Conservation (phyloP, 805 yeast genomes). For the Nakazawaea ishiwadae region DNA sequence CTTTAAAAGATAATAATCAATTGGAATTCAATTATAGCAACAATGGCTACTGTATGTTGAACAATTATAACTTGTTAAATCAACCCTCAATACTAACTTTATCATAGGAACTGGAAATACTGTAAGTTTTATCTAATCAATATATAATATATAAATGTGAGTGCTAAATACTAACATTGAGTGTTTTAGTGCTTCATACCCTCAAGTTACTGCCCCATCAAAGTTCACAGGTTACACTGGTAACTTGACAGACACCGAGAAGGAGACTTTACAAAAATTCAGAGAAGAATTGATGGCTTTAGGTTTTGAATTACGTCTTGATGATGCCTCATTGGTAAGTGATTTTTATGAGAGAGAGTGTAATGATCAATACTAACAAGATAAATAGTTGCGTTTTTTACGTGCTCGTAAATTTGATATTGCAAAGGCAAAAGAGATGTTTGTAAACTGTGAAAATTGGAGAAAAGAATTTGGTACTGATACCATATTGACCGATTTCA, state of each 20-base stretch:
- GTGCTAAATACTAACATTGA: too few relatives aligned
- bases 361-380: too few relatives aligned
- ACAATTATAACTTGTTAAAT: neutral
- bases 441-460: constrained; percentile 85
- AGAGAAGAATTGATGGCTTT: constrained; percentile 51
- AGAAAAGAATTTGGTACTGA: constrained; percentile 82
- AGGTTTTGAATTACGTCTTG: constrained; percentile 76
- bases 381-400: constrained; percentile 59
- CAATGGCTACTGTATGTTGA: constrained; percentile 3
- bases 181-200: constrained; percentile 54
- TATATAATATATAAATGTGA: too few relatives aligned
- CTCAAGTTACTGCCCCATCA: constrained; percentile 62
- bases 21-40: too few relatives aligned
- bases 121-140: constrained; percentile 13
- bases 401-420: constrained; percentile 95
- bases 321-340: constrained; percentile 69
- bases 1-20: too few relatives aligned
- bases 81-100: too few relatives aligned
- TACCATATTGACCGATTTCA: constrained; percentile 81
- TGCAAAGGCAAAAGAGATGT: constrained; percentile 76
- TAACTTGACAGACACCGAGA: constrained; percentile 65
- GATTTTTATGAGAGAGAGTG: too few relatives aligned
- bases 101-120: constrained; percentile 17
- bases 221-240: constrained; percentile 78
- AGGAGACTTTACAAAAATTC: constrained; percentile 51